Evolutionary conservation across 768 basidiomycete genomes (phyloP).

Genomic region (Rhodotorula taiwanensis): DNA sequence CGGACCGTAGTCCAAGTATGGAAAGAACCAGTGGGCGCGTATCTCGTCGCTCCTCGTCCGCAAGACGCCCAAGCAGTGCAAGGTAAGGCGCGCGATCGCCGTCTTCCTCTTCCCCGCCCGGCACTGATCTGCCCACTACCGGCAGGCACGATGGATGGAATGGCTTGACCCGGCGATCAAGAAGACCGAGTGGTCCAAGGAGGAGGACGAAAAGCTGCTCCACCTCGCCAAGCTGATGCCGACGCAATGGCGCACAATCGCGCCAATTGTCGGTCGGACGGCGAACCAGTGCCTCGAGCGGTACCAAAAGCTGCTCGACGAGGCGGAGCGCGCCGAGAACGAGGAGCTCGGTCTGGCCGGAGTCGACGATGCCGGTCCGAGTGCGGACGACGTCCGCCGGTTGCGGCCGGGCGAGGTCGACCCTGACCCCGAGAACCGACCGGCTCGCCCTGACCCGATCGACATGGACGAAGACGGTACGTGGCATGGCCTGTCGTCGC

Average conservation of each 20-base stretch:
- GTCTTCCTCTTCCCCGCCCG: no score
- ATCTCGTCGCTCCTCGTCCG: conserved; percentile 95
- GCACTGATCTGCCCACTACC: not conserved
- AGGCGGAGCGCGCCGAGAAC: conserved; percentile 92
- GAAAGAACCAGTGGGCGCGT: conserved; percentile 97
- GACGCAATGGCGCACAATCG: conserved; percentile 98
- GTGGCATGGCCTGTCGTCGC: conserved; percentile 36
- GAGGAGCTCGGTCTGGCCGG: conserved; percentile 88
- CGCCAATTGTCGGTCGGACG: conserved; percentile 94
- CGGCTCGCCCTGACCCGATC: conserved; percentile 95
- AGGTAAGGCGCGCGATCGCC: conserved; percentile 45
- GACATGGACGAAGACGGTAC: conserved; percentile 99
- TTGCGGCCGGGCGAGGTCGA: conserved; percentile 95
- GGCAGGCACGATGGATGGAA: conserved; percentile 84
- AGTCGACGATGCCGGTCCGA: conserved; percentile 70
- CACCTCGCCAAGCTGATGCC: conserved; percentile 99
- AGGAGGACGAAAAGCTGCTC: conserved; percentile 95
- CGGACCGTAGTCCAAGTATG: conserved; percentile 64
- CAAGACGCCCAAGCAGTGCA: conserved; percentile 99
- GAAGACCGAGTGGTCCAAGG: conserved; percentile 99
- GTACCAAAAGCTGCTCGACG: conserved; percentile 94
- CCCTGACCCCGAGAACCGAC: conserved; percentile 96
- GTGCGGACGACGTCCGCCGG: conserved; percentile 83
- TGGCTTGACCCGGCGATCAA: conserved; percentile 99
- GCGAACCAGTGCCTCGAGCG: conserved; percentile 96